Evolutionary conservation across 2,329 filamentous ascomycete species (phyloP), one percentile per base, ranked within the genome.

Genomic region (Arthrobotrys sinensis): DNA sequence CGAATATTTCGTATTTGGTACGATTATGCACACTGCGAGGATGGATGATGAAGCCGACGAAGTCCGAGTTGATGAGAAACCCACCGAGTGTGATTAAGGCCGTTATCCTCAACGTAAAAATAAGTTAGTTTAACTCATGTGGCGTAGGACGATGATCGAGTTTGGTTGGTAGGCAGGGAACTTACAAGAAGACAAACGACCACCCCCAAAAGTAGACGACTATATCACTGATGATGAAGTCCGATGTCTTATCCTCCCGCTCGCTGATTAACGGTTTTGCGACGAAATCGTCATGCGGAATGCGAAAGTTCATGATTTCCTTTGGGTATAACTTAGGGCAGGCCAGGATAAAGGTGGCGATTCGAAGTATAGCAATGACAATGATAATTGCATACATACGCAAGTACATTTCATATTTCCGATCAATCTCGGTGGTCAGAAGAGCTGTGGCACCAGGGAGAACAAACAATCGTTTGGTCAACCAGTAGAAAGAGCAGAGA

Each of bases 181-280:
- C 68, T 72, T 48, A 65, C 68, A 72, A 12, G 19, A 72, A 64
- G 11, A 65, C 1, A 32, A 72, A 72, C 7, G 57, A 55, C 60
- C 46, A 72, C 0, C 46, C 24, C 68, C 68, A 72, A 34, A 72
- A 72, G 45, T 72, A 72, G 10, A 46, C 7, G 5, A 72, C n/a
- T 16, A 72, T 40, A 38, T 65, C 68, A 10, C 48, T n/a, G 10
- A 72, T 32, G 3, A 55, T 55, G 32, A 45, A 55, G 14, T 46
- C 34, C 11, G 14, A 14, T 4, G n/a, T 12, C 12, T 24, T 64
- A 16, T 43, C 12, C 4, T 28, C 46, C 7, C 21, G n/a, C 3
- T 38, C 36, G 7, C 16, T 63, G 12, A 50, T 16, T 3, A 70
- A 32, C 2, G 60, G 68, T 12, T 55, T 46, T 14, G 24, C 46